Base-by-base conservation (phyloP, 352 stramenopile genomes). In the Phytophthora macrochlamydospora region DNA sequence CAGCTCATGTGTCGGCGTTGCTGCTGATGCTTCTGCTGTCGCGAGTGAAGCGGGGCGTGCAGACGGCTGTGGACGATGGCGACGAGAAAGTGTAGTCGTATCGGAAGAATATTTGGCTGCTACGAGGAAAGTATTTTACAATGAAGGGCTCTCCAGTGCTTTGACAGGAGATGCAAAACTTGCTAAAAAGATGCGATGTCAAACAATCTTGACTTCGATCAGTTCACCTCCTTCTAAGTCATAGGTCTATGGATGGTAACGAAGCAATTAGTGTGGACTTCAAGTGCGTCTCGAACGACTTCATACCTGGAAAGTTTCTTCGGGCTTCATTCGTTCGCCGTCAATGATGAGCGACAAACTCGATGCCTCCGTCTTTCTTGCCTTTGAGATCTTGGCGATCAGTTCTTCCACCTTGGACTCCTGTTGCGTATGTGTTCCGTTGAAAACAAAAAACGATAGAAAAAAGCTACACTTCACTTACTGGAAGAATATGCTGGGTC, bases 181-280 rank as follows among this genome's bases (percentile, higher is more conserved):
- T 3, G 31, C 14, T 13, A 54, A 24, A n/a, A 54, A 31, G 14
- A n/a, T 55, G 62, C 50, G 28, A 45, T 11, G 54, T 72, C 58
- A 75, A 59, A 49, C 53, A 29, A 87, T 69, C 60, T 85, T 90
- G 48, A 89, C 76, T 51, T 91, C 81, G 40, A 91, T 78, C 18
- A 91, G 42, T 46, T 92, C 84, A 4, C 76, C 75, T n/a, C 81
- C 84, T 81, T 91, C 78, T 43, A 90, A 60, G 24, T 89, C 81
- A 44, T 90, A 92, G 50, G 73, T 69, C 81, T 90, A 40, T 7
- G 4, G 43, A n/a, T 62, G 28, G 18, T n/a, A 37, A 33, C 29
- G 61, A 49, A 55, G n/a, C 38, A 67, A 37, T 13, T 56, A 54
- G 14, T 48, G 37, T 8, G 51, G n/a, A 54, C 8, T 65, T 4